phyloP scores from a whole-genome alignment of 257 asterid genomes.

The Gynochthodes officinalis region DNA sequence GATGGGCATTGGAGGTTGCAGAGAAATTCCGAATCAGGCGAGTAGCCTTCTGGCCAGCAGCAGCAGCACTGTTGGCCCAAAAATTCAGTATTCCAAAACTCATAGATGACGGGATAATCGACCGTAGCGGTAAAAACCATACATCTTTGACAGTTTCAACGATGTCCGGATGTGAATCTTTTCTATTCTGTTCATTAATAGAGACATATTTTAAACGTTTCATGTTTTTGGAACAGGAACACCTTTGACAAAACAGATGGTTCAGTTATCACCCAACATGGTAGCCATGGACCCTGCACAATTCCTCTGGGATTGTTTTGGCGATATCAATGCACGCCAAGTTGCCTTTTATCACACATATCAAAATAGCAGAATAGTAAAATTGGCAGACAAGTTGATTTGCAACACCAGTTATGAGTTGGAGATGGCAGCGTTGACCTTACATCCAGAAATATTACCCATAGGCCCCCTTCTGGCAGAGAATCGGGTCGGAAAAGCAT shows the following conservation, averaged over 20 bases:
- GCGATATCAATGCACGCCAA: constrained; percentile 30
- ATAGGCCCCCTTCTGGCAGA: constrained; percentile 53
- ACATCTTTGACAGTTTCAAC: too few relatives aligned
- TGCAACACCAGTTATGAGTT: constrained; percentile 48
- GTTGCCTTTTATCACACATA: constrained; percentile 19
- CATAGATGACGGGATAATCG: constrained; percentile 47
- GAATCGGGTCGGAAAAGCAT: constrained; percentile 39
- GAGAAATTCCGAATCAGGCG: constrained; percentile 35
- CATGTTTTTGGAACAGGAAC: constrained; percentile 30
- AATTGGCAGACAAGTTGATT: constrained; percentile 31
- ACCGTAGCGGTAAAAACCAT: constrained; percentile 43
- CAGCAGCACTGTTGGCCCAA: constrained; percentile 38
- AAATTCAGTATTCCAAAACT: constrained; percentile 27
- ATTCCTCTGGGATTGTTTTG: constrained; percentile 37
- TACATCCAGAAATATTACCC: constrained; percentile 27
- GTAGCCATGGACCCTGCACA: constrained; percentile 35
- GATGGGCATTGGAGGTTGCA: constrained; percentile 48
- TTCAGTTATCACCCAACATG: constrained; percentile 45
- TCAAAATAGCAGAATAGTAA: constrained; percentile 11
- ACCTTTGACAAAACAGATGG: constrained; percentile 31
- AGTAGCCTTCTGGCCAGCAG: constrained; percentile 42
- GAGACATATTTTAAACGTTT: not conserved
- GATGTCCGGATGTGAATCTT: not conserved
- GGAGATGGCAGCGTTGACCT: constrained; percentile 42
- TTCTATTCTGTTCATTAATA: not conserved